These are phyloP conservation scores for Leccinum sublutescens DNA, from an alignment of 768 basidiomycete genomes.

Conservation along the genomic window DNA sequence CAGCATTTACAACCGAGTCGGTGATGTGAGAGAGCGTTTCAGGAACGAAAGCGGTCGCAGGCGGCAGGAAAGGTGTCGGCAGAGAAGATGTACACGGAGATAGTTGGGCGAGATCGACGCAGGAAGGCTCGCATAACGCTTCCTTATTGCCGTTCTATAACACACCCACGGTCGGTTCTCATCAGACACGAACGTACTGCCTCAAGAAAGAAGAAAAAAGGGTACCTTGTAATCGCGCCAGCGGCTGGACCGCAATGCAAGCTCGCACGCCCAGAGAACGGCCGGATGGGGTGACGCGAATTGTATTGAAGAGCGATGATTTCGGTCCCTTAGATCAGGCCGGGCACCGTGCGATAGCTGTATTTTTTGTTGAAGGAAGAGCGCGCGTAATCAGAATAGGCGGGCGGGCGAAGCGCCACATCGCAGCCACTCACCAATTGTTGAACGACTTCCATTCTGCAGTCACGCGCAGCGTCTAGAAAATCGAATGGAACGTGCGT, in stretches of 20 bases:
- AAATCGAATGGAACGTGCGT: neutral
- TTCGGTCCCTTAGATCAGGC: slow-evolving; percentile 69
- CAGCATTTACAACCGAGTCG: slow-evolving; percentile 53
- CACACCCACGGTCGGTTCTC: slow-evolving; percentile 2
- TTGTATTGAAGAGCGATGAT: slow-evolving; percentile 70
- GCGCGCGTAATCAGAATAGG: slow-evolving; percentile 6
- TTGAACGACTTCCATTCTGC: slow-evolving; percentile 63
- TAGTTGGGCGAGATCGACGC: slow-evolving; percentile 21
- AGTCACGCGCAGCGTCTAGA: slow-evolving; percentile 76
- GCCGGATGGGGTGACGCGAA: slow-evolving; percentile 61
- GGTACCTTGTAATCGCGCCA: slow-evolving; percentile 59
- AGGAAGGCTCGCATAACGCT: slow-evolving; percentile 25
- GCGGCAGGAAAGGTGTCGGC: slow-evolving; percentile 29
- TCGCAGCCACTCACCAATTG: slow-evolving; percentile 58
- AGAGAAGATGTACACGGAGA: slow-evolving; percentile 26
- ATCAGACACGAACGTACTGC: neutral
- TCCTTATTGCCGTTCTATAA: slow-evolving; percentile 33
- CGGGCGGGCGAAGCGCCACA: slow-evolving; percentile 1
- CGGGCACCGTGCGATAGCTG: slow-evolving; percentile 64
- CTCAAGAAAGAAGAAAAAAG: slow-evolving; percentile 4
- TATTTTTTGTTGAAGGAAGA: neutral
- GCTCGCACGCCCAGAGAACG: slow-evolving; percentile 70
- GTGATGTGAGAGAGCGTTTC: slow-evolving; percentile 44
- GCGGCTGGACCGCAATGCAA: slow-evolving; percentile 57
- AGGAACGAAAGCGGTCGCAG: slow-evolving; percentile 34